A percentile compares a stretch with the other conserved stretches of the same genome.
These are phyloP conservation scores for Metarhizium brunneum DNA, from an alignment of 2,329 filamentous ascomycete genomes.

Conservation along the genomic window DNA sequence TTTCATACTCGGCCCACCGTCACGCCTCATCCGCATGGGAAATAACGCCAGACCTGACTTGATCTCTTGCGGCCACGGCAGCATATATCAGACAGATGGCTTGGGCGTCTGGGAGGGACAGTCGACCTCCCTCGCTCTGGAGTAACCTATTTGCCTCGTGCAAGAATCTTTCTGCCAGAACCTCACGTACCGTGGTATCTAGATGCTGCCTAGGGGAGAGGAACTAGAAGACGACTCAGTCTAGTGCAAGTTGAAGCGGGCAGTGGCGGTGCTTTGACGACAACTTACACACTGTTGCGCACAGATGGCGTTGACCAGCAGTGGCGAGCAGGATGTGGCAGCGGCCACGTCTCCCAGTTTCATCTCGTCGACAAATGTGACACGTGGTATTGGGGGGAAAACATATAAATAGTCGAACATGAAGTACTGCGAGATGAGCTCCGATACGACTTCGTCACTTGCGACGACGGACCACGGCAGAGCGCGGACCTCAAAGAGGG, in stretches of 20 bases:
- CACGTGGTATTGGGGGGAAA: conserved; percentile 2
- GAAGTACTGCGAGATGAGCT: conserved; percentile 6
- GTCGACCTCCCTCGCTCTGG: background rate
- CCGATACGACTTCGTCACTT: background rate
- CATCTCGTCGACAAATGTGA: conserved; percentile 1
- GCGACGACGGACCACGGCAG: conserved; percentile 3
- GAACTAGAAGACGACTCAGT: background rate
- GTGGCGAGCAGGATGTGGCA: conserved; percentile 2
- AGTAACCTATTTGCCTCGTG: conserved; percentile 2
- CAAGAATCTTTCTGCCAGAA: conserved; percentile 4
- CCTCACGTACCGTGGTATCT: background rate
- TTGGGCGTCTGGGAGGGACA: background rate
- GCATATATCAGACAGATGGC: conserved; percentile 4
- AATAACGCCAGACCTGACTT: background rate
- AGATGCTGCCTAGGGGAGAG: conserved; percentile 1
- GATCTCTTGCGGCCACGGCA: conserved; percentile 2
- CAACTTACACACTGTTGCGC: conserved; percentile 5
- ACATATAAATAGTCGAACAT: conserved; percentile 6
- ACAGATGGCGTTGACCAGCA: conserved; percentile 5
- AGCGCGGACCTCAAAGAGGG: background rate
- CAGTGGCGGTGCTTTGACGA: background rate
- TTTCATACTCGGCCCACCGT: background rate
- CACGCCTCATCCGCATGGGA: background rate
- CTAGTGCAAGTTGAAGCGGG: background rate
- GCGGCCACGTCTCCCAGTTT: background rate